Conservation (phyloP, 2,329 filamentous ascomycete species). For the Dactylellina drechsleri region DNA sequence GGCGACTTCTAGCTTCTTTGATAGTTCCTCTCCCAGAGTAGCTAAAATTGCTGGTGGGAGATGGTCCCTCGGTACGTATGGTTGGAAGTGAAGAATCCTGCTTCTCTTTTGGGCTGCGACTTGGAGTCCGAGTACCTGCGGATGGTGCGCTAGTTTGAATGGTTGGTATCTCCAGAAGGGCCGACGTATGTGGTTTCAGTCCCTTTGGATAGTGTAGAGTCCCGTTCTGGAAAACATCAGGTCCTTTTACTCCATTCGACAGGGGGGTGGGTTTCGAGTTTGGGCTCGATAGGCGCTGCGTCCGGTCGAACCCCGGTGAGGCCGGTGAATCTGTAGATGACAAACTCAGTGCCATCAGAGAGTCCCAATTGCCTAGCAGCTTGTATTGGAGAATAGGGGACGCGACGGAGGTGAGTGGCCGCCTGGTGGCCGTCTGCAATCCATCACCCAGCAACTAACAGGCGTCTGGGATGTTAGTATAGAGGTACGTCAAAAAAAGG, state of each 20-base stretch:
- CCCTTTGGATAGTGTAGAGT: constrained; percentile 35
- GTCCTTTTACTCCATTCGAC: constrained; percentile 39
- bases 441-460: constrained; percentile 37
- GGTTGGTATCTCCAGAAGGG: constrained; percentile 43
- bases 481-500: background rate
- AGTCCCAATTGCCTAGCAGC: constrained; percentile 22
- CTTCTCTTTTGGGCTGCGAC: constrained; percentile 47
- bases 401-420: constrained; percentile 38
- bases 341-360: constrained; percentile 51
- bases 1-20: constrained; percentile 48
- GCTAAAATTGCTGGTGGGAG: constrained; percentile 37
- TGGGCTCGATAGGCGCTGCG: constrained; percentile 42
- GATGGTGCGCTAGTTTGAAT: constrained; percentile 15
- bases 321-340: constrained; percentile 47
- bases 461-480: background rate
- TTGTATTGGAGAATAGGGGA: constrained; percentile 23
- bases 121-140: constrained; percentile 21
- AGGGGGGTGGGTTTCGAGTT: constrained; percentile 46
- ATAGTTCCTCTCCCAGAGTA: constrained; percentile 49
- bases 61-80: constrained; percentile 45
- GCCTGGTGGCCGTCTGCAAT: constrained; percentile 43
- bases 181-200: constrained; percentile 31
- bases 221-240: constrained; percentile 37
- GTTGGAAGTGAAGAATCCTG: constrained; percentile 40
- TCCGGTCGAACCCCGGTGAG: constrained; percentile 47